Percentiles rank a stretch among this genome's conserved stretches.
Evolutionary conservation across 2,329 filamentous ascomycete genomes (phyloP).

Genomic region (Xylariaceae sp.): DNA sequence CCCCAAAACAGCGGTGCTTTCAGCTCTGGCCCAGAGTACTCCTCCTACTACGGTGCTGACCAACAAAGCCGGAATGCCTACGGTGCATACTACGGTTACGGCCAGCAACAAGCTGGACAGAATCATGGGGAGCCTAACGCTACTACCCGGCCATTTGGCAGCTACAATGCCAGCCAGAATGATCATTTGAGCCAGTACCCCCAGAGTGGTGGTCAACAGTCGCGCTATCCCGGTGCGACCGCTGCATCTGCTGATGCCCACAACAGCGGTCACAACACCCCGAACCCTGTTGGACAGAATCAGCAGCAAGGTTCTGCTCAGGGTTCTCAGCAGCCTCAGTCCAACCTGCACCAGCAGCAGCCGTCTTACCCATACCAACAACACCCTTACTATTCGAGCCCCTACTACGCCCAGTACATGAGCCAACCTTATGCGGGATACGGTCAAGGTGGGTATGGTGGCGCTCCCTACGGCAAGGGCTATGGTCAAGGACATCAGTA

Average conservation of each 20-base stretch:
- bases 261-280: slow-evolving; percentile 85
- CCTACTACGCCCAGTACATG: slow-evolving; percentile 58
- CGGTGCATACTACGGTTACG: slow-evolving; percentile 67
- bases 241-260: slow-evolving; percentile 61
- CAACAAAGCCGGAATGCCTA: slow-evolving; percentile 71
- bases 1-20: slow-evolving; percentile 60
- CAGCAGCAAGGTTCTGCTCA: slow-evolving; percentile 40
- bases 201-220: slow-evolving; percentile 65
- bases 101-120: slow-evolving; percentile 46
- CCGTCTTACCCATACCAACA: slow-evolving; percentile 28
- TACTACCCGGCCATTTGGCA: slow-evolving; percentile 72
- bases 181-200: slow-evolving; percentile 65
- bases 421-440: slow-evolving; percentile 47
- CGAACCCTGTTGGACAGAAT: slow-evolving; percentile 65
- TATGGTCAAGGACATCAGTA: slow-evolving; percentile 53
- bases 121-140: slow-evolving; percentile 67
- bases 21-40: slow-evolving; percentile 76
- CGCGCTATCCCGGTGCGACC: slow-evolving; percentile 52
- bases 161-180: slow-evolving; percentile 62
- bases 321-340: slow-evolving; percentile 33
- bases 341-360: slow-evolving; percentile 35
- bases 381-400: slow-evolving; percentile 52
- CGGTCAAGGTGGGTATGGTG: slow-evolving; percentile 46
- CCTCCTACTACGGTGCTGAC: slow-evolving; percentile 78
- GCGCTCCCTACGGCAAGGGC: slow-evolving; percentile 50